These are phyloP conservation scores for Crithidia mellificae DNA, from an alignment of 208 protist species.

Conservation along the genomic window DNA sequence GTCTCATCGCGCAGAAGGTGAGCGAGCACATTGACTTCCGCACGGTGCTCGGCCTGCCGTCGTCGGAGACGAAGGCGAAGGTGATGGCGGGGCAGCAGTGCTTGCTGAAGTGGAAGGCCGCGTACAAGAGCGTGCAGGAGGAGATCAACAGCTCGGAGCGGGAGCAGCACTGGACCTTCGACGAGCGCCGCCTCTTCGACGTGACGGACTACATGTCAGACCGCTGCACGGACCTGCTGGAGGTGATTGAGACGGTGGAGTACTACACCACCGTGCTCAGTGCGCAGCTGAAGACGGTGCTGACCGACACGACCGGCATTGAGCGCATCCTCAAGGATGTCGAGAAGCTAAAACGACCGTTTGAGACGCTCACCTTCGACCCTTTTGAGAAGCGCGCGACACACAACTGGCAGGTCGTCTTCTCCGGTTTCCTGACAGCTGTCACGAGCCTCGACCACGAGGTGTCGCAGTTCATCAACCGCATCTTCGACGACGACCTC, in stretches of 20 bases:
- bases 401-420: slow-evolving; percentile 92
- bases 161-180: slow-evolving; percentile 98
- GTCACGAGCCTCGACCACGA: slow-evolving; percentile 93
- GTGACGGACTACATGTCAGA: slow-evolving; percentile 97
- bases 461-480: slow-evolving; percentile 96
- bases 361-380: slow-evolving; percentile 96
- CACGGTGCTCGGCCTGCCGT: slow-evolving; percentile 79
- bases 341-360: slow-evolving; percentile 93
- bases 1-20: slow-evolving; percentile 96
- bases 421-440: slow-evolving; percentile 92
- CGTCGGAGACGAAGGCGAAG: slow-evolving; percentile 74
- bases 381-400: slow-evolving; percentile 94
- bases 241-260: slow-evolving; percentile 94
- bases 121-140: slow-evolving; percentile 93
- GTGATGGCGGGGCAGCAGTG: slow-evolving; percentile 93
- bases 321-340: slow-evolving; percentile 95
- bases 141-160: slow-evolving; percentile 95
- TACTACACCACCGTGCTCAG: slow-evolving; percentile 97
- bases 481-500: slow-evolving; percentile 97
- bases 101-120: slow-evolving; percentile 94
- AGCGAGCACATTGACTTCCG: slow-evolving; percentile 93
- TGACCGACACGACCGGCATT: slow-evolving; percentile 95
- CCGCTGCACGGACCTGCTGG: slow-evolving; percentile 94
- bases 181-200: slow-evolving; percentile 96
- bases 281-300: slow-evolving; percentile 96